Evolutionary conservation across 352 stramenopile genomes (phyloP), one percentile per base, ranked within the genome.

Genomic region (Chrysophaeum taylorii): DNA sequence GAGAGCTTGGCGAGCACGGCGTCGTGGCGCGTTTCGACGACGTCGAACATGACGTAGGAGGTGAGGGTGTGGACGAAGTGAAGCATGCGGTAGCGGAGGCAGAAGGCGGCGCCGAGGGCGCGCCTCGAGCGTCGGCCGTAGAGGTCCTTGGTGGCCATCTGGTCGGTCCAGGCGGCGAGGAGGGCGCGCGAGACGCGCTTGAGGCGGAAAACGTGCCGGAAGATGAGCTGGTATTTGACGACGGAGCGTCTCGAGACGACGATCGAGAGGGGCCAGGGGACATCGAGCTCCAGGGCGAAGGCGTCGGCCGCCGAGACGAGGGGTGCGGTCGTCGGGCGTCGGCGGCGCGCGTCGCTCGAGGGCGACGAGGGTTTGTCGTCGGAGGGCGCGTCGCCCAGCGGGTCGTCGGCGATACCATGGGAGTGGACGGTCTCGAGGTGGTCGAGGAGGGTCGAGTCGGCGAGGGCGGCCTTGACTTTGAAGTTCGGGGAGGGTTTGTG

Each of bases 61-160:
- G 97, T 87, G 35, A 98, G 91, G 73, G 98, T 99, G 71, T 98
- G 93, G 71, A 98, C 84, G 75, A 98, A 99, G 78, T 99, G 96
- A 9, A 98, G 82, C 95, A 99, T 99, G n/a, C 94, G 82, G 64
- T 98, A 91, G 27, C 94, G 85, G 31, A 98, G 77, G 64, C 89
- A 90, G 76, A 97, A 98, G 4, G 93, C 96, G 37, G 81, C 85
- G 27, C 88, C 89, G 50, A 98, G 86, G 7, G 85, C 81, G 23
- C 83, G 82, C 14, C 91, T 87, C 0, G 86, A 33, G 9, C 66
- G 35, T 18, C 45, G 14, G 15, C n/a, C 48, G 14, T 76, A 73
- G 29, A 86, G 77, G 39, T 84, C 76, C 71, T 89, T 89, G 29
- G 85, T 76, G 16, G 79, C 72, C 69, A 98, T 93, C 74, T 98